Conservation (phyloP, 2,329 filamentous ascomycete species). For the Tolypocladium paradoxum region DNA sequence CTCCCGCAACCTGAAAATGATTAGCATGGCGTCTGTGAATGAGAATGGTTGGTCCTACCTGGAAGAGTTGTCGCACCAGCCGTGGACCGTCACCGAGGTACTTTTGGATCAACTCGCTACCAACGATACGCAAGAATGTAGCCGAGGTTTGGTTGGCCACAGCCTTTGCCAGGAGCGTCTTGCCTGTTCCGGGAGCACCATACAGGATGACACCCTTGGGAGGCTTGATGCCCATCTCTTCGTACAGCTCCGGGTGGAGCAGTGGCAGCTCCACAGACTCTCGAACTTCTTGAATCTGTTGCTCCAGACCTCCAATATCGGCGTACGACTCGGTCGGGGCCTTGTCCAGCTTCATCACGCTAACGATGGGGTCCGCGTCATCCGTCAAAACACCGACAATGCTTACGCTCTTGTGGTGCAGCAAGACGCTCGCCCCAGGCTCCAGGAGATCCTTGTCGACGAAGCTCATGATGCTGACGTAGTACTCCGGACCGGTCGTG, state of each 20-base stretch:
- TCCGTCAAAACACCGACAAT: slow-evolving; percentile 96
- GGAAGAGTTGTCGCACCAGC: slow-evolving; percentile 90
- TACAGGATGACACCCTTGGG: slow-evolving; percentile 99
- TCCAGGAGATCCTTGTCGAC: slow-evolving; percentile 98
- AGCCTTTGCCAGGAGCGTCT: slow-evolving; percentile 90
- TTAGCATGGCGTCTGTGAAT: slow-evolving; percentile 3
- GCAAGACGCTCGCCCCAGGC: slow-evolving; percentile 84
- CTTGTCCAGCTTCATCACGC: slow-evolving; percentile 99
- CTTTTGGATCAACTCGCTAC: slow-evolving; percentile 95
- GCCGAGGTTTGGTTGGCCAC: slow-evolving; percentile 98
- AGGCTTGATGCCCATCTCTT: slow-evolving; percentile 99
- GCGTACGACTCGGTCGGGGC: slow-evolving; percentile 96
- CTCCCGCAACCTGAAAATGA: slow-evolving; percentile 66
- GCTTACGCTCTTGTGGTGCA: slow-evolving; percentile 96
- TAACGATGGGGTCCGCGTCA: slow-evolving; percentile 88
- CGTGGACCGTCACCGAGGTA: slow-evolving; percentile 94
- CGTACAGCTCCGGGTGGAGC: slow-evolving; percentile 92
- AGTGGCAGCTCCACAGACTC: slow-evolving; percentile 94
- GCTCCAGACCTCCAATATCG: slow-evolving; percentile 92
- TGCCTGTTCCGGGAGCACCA: slow-evolving; percentile 91
- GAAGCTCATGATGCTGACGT: slow-evolving; percentile 99
- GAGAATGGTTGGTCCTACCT: slow-evolving; percentile 35
- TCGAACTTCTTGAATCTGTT: slow-evolving; percentile 93
- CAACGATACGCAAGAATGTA: slow-evolving; percentile 94
- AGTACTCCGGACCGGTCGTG: slow-evolving; percentile 95